Evolutionary conservation across 148 eudicot genomes (phyloP).

Genomic region (Cornus controversa): DNA sequence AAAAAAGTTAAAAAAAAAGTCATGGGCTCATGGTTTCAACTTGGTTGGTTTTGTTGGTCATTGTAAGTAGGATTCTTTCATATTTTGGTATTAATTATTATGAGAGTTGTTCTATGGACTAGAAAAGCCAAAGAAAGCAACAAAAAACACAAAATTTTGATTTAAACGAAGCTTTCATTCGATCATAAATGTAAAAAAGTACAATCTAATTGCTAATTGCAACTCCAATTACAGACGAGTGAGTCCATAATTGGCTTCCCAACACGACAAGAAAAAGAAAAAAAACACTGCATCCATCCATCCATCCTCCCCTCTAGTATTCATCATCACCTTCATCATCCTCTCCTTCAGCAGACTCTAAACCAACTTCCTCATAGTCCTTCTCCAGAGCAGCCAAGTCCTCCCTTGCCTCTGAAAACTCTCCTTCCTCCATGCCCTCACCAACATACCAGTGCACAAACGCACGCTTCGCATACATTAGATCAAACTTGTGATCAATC

Average conservation of each 20-base stretch:
- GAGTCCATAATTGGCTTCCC: slow-evolving; percentile 16
- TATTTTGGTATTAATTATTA: no score
- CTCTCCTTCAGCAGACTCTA: slow-evolving; percentile 50
- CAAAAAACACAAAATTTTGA: no score
- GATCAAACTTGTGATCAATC: slow-evolving; percentile 51
- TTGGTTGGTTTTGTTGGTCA: no score
- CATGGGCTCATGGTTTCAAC: no score
- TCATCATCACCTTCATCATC: slow-evolving; percentile 37
- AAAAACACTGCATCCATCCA: no score
- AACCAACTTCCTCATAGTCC: slow-evolving; percentile 55
- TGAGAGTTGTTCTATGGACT: no score
- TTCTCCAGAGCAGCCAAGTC: slow-evolving; percentile 53
- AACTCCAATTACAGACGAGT: neutral
- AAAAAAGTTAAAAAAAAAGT: no score
- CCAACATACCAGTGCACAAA: slow-evolving; percentile 59
- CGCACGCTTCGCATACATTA: slow-evolving; percentile 54
- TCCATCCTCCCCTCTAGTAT: slow-evolving; percentile 12
- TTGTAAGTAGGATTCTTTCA: no score
- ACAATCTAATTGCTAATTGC: neutral
- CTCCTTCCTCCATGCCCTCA: slow-evolving; percentile 61
- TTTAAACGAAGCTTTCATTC: no score
- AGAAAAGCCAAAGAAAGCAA: no score
- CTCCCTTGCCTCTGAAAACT: slow-evolving; percentile 49
- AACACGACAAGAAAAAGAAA: no score
- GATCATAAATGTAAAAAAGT: no score